Base-by-base conservation (phyloP, 208 protist genomes). In the Acanthamoeba castellanii region DNA sequence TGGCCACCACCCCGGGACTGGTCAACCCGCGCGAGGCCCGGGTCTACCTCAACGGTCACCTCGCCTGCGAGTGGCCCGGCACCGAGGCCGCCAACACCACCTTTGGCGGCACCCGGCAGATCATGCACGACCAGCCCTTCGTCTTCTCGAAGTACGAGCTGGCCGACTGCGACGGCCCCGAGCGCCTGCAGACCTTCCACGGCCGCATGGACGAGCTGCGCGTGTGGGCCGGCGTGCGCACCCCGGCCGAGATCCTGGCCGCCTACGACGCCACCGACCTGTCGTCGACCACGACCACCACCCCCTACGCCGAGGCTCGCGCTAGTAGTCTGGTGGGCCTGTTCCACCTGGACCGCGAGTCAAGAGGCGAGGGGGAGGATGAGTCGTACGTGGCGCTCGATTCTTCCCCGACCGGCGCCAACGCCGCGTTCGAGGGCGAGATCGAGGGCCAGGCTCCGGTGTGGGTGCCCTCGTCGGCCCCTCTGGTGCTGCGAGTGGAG, bases 61-160 rank as follows among this genome's bases (percentile, higher is more conserved):
- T 37, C 0, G 81, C n/a, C 22, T 88, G 81, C 52, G 52, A 11
- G 22, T 88, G 81, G 81, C 8, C 42, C 6, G 14, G 18, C 52
- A 30, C 52, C 81, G n/a, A 81, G 34, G 8, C 13, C 13, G 34
- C 50, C 45, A 22, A 22, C 20, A 37, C 47, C 14, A 32, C 45
- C 22, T 88, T 88, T n/a, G 52, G 1, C n/a, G 81, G 81, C 81
- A 66, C 42, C 0, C 22, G 81, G 9, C 81, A 66, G 11, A 34
- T 88, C 32, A 45, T 88, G 81, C 81, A 88, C 50, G 52, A 57
- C 30, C 50, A 88, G 50, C 81, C 81, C 25, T 88, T 88, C 50
- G 81, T 27, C 47, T 81, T 81, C 72, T 81, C 72, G 37, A 42
- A 47, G 72, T 81, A 81, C 42, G 72, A 81, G 72, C 6, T 66